A percentile compares a stretch with the other conserved stretches of the same genome.
phyloP scores from a whole-genome alignment of 495 filamentous ascomycete species.

The Hapsidospora chrysogenum region DNA sequence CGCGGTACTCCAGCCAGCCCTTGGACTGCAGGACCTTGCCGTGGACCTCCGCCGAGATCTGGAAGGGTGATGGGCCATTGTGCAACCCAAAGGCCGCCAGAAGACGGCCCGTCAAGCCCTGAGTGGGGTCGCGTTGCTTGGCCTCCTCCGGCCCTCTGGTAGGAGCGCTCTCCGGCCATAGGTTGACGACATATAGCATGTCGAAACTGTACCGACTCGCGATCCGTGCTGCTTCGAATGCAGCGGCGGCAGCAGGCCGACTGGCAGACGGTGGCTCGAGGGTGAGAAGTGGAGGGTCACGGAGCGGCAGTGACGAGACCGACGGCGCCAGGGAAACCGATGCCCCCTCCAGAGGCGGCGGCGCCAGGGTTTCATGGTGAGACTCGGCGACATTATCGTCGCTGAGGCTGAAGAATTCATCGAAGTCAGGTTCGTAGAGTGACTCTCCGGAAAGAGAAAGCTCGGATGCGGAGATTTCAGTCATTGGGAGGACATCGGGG shows the following conservation, averaged over 20 bases:
- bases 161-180: conserved; percentile 16
- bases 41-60: conserved; percentile 18
- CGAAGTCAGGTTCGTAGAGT: conserved; percentile 27
- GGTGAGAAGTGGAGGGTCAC: conserved; percentile 6
- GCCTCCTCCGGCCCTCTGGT: no score
- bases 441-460: no score
- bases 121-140: neutral
- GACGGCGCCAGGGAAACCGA: conserved; percentile 7
- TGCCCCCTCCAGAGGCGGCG: neutral
- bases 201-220: conserved; percentile 22
- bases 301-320: neutral
- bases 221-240: conserved; percentile 23
- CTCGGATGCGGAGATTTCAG: no score
- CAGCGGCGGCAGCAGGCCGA: conserved; percentile 15
- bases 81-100: conserved; percentile 22
- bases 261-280: conserved; percentile 12
- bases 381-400: conserved; percentile 30
- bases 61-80: conserved; percentile 19
- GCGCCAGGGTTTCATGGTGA: conserved; percentile 7
- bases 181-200: conserved; percentile 24
- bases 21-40: conserved; percentile 16
- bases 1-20: conserved; percentile 24
- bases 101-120: conserved; percentile 16
- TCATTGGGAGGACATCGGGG: no score
- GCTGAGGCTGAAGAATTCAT: conserved; percentile 25